Conservation (phyloP, 768 basidiomycete genomes). For the Suillus luteus region DNA sequence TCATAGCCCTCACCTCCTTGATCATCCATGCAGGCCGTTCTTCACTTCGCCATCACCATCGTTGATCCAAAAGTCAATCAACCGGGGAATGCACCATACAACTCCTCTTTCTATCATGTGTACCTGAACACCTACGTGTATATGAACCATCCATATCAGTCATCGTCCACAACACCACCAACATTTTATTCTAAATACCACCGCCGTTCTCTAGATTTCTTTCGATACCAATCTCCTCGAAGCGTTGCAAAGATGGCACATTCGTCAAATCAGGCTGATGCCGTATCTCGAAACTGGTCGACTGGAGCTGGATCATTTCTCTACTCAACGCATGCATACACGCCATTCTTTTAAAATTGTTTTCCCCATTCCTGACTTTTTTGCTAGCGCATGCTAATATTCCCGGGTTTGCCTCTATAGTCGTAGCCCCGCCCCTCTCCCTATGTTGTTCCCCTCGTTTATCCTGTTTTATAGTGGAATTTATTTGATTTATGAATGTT, state of each 20-base stretch:
- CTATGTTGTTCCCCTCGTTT: slow-evolving; percentile 31
- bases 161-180: slow-evolving; percentile 2
- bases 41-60: neutral
- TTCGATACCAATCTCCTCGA: slow-evolving; percentile 11
- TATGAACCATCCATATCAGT: slow-evolving; percentile 1
- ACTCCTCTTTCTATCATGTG: neutral
- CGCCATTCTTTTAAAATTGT: slow-evolving; percentile 14
- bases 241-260: neutral
- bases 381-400: slow-evolving; percentile 29
- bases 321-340: slow-evolving; percentile 12
- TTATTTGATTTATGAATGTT: slow-evolving; percentile 2
- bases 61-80: neutral
- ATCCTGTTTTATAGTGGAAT: slow-evolving; percentile 9
- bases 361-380: slow-evolving; percentile 4
- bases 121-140: slow-evolving; percentile 1
- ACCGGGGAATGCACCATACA: neutral
- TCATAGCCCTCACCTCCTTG: neutral
- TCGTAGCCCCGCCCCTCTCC: slow-evolving; percentile 24
- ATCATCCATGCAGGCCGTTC: neutral
- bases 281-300: slow-evolving; percentile 1
- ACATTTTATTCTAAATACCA: slow-evolving; percentile 11
- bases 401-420: slow-evolving; percentile 16
- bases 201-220: neutral
- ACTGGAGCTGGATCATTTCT: slow-evolving; percentile 8
- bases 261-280: neutral